These are phyloP conservation scores for Periconia sp. DNA, from an alignment of 2,329 filamentous ascomycete genomes.

Conservation along the genomic window DNA sequence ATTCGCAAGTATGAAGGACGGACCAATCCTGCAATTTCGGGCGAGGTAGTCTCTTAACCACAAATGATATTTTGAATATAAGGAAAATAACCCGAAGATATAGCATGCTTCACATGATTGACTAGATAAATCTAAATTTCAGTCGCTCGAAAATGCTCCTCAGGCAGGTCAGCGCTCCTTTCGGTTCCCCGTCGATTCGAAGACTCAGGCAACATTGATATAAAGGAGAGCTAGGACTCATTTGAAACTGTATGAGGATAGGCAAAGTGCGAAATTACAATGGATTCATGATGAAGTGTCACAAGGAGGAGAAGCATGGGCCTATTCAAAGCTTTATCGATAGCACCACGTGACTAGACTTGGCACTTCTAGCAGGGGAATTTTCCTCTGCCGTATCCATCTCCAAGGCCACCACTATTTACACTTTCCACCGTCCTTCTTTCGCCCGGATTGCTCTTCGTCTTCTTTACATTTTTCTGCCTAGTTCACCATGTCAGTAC, in stretches of 20 bases:
- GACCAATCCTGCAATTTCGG: conserved; percentile 67
- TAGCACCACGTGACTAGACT: not conserved
- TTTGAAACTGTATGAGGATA: no score
- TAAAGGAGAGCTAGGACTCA: no score
- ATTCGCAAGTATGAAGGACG: conserved; percentile 76
- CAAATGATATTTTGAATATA: no score
- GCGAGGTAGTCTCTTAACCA: conserved; percentile 10
- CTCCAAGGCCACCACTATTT: not conserved
- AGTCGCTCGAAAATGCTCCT: not conserved
- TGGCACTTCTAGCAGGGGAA: not conserved
- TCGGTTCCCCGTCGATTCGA: no score
- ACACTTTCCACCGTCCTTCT: not conserved
- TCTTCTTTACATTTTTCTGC: not conserved
- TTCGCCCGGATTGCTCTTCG: not conserved
- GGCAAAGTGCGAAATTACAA: no score
- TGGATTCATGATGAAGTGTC: no score
- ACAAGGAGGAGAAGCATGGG: no score
- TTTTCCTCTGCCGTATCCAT: not conserved
- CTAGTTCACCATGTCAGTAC: conserved; percentile 19
- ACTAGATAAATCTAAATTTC: not conserved
- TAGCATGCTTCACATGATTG: no score
- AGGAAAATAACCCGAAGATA: no score
- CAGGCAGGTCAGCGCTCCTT: no score
- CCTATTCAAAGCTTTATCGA: no score
- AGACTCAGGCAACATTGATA: not conserved